Percentiles rank a stretch among this genome's conserved stretches.
phyloP scores from a whole-genome alignment of 352 stramenopile genomes.

The Pythium grandisporangium region DNA sequence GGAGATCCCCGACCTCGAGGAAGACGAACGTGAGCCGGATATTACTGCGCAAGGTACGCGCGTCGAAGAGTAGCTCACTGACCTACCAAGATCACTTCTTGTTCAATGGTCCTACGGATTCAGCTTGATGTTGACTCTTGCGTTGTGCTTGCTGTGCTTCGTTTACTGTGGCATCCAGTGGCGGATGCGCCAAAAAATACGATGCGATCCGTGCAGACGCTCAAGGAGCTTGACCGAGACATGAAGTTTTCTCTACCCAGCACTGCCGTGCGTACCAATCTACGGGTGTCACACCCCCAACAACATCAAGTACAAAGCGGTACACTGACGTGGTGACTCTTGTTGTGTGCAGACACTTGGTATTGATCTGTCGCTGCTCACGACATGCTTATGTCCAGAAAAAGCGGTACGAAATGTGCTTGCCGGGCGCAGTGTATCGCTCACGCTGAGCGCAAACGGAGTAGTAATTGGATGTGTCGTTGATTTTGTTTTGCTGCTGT shows the following conservation, averaged over 20 bases:
- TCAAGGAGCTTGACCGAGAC: slow-evolving; percentile 72
- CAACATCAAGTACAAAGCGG: too few species aligned
- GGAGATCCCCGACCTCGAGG: slow-evolving; percentile 73
- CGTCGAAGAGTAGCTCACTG: neutral
- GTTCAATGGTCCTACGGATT: too few species aligned
- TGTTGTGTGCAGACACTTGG: slow-evolving; percentile 25
- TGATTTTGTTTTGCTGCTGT: neutral
- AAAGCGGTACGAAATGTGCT: slow-evolving; percentile 31
- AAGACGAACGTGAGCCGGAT: slow-evolving; percentile 70
- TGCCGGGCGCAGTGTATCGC: too few species aligned
- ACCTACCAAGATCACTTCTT: too few species aligned
- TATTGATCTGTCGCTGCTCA: slow-evolving; percentile 60
- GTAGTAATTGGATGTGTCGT: too few species aligned
- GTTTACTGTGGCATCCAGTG: slow-evolving; percentile 16
- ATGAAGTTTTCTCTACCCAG: slow-evolving; percentile 71
- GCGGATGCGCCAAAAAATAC: slow-evolving; percentile 72
- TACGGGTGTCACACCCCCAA: too few species aligned
- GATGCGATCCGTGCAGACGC: slow-evolving; percentile 49
- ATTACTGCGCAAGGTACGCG: slow-evolving; percentile 48
- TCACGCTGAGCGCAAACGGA: too few species aligned
- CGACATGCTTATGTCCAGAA: slow-evolving; percentile 55
- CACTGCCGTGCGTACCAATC: slow-evolving; percentile 23
- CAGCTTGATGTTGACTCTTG: too few species aligned
- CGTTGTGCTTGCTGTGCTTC: neutral
- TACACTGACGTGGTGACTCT: too few species aligned